phyloP scores from a whole-genome alignment of 768 basidiomycete genomes.

The Auriscalpium orientale region DNA sequence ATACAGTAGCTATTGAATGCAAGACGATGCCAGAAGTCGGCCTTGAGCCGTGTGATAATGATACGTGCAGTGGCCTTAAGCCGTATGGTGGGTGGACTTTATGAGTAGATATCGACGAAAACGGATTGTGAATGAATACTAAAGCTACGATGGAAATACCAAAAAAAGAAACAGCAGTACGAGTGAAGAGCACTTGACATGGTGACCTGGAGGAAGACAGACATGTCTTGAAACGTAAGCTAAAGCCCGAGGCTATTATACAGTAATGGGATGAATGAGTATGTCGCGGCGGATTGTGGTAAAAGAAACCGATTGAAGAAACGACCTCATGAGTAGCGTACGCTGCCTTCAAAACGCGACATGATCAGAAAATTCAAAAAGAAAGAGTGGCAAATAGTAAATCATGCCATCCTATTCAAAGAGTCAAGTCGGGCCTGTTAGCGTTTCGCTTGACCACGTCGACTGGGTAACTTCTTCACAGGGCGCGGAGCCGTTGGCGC shows the following conservation, averaged over 20 bases:
- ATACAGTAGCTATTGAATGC: too few relatives aligned
- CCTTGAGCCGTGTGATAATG: slow-evolving; percentile 17
- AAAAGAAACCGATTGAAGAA: too few relatives aligned
- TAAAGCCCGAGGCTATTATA: not conserved
- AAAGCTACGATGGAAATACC: not conserved
- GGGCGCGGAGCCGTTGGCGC: slow-evolving; percentile 18
- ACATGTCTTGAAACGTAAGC: not conserved
- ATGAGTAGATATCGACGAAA: slow-evolving; percentile 12
- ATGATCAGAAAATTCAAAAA: too few relatives aligned
- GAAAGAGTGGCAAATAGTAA: too few relatives aligned
- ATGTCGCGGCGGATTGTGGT: too few relatives aligned
- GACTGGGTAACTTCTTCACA: slow-evolving; percentile 26
- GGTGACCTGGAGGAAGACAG: not conserved
- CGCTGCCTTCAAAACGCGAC: too few relatives aligned
- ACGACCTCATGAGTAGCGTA: too few relatives aligned
- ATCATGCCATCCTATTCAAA: too few relatives aligned
- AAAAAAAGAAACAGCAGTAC: not conserved
- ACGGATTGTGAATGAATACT: slow-evolving; percentile 3
- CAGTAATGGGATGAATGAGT: too few relatives aligned
- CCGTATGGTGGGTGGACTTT: slow-evolving; percentile 7
- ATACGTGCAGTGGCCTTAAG: slow-evolving; percentile 15
- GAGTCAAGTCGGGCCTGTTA: not conserved
- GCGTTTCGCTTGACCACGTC: slow-evolving; percentile 18
- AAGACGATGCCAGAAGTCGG: not conserved
- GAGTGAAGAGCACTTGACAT: not conserved